Base-by-base conservation (phyloP, 306 rosid genomes). In the Prunus campanulata region DNA sequence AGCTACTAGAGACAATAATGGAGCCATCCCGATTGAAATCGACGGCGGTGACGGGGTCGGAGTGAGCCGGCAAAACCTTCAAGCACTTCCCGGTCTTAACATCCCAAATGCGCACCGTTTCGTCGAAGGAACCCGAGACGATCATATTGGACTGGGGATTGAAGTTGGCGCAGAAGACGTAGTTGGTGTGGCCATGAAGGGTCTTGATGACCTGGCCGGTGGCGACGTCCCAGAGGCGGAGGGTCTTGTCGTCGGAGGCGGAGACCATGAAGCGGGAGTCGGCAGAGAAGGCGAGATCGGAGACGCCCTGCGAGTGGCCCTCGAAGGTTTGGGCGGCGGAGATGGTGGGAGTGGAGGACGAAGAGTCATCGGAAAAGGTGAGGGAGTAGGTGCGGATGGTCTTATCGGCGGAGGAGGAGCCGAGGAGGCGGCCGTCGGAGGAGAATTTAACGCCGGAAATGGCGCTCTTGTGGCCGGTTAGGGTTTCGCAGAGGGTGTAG, bases 21-120 rank as follows among this genome's bases (percentile, higher is more conserved):
- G 97, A 83, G 0, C 98, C 98, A 7, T 90, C 97, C 14, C 93
- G 91, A 50, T 92, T 91, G 72, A 95, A 92, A 83, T 95, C 97
- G 0, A 95, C 98, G n/a, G 97, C 89, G 3, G 97, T 90, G 27
- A 95, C 98, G 2, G 97, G 97, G 63, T 95, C 98, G 8, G 96
- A 95, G 74, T 95, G 98, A 1, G 98, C 97, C 3, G 98, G 98
- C 27, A 95, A 79, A 13, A 95, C 96, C 88, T 92, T 95, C 48
- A 95, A 80, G 70, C 98, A 95, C 80, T 88, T 90, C 1, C 96
- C 98, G 9, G 91, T 80, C 86, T 92, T 87, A 1, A 95, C 97
- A 19, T 95, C 98, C 98, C 98, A 92, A 24, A 95, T 85, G 70
- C 98, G 90, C 46, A 95, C 97, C 19, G 97, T 95, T 88, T 95